These are phyloP conservation scores for Crotalaria pallida DNA, from an alignment of 306 rosid genomes.

Conservation along the genomic window DNA sequence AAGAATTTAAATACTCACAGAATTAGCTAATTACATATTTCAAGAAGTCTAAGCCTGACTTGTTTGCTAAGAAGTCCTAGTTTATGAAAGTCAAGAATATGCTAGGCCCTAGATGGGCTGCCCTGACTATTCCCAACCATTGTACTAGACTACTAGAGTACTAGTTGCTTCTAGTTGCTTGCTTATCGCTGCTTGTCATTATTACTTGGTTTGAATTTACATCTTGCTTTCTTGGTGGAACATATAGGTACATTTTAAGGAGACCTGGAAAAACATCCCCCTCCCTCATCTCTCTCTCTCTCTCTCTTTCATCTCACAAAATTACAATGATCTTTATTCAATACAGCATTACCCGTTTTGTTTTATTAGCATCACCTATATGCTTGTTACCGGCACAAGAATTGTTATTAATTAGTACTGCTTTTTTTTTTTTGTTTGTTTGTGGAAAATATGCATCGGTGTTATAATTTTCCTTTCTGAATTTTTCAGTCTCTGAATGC, in stretches of 20 bases:
- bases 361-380: not conserved
- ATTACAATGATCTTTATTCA: not conserved
- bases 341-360: not conserved
- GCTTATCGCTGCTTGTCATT: not conserved
- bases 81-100: too few species aligned
- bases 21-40: too few species aligned
- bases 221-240: not conserved
- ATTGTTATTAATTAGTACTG: not conserved
- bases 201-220: not conserved
- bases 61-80: too few species aligned
- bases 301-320: not conserved
- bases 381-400: not conserved
- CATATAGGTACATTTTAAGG: too few species aligned
- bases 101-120: too few species aligned
- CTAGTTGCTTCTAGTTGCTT: too few species aligned
- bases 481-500: slow-evolving; percentile 78
- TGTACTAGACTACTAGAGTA: too few species aligned
- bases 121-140: too few species aligned
- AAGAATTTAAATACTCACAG: too few species aligned
- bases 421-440: not conserved
- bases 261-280: not conserved
- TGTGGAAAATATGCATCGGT: not conserved
- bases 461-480: slow-evolving; percentile 9
- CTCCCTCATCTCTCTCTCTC: not conserved
- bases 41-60: too few species aligned